Conservation (phyloP, 495 filamentous ascomycete genomes). For the Parathielavia appendiculata region DNA sequence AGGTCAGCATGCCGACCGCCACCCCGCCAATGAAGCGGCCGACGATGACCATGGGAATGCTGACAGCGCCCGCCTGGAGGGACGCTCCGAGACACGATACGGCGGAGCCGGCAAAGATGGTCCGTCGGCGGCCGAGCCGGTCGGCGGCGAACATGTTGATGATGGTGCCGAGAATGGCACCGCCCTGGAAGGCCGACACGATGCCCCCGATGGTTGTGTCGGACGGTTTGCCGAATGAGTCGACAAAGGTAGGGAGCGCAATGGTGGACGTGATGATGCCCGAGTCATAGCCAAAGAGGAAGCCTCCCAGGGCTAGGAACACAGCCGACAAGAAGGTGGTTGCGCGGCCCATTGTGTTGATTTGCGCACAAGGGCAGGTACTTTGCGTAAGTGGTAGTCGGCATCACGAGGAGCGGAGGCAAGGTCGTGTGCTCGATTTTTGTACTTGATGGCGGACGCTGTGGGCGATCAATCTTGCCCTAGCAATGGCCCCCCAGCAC, state of each 20-base stretch:
- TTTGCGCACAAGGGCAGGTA: too few species aligned
- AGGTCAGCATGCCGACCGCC: neutral
- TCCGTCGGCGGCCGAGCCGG: neutral
- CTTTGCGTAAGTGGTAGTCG: too few species aligned
- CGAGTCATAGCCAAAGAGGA: conserved; percentile 1
- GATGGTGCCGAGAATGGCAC: neutral
- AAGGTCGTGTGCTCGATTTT: too few species aligned
- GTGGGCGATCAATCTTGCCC: too few species aligned
- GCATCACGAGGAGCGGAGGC: too few species aligned
- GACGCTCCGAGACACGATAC: neutral
- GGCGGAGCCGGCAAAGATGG: neutral
- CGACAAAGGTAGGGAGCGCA: neutral
- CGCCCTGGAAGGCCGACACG: neutral
- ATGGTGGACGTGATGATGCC: neutral
- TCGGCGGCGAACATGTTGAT: neutral
- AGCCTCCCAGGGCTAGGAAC: neutral
- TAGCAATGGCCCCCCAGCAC: too few species aligned
- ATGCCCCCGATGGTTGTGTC: neutral
- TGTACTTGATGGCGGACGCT: too few species aligned
- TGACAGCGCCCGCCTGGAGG: neutral
- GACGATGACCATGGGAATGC: neutral
- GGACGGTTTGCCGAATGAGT: neutral
- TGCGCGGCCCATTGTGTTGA: too few species aligned
- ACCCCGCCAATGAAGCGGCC: neutral
- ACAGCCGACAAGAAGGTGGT: too few species aligned